Base-by-base conservation (phyloP, 768 basidiomycete species). In the Clathrus columnatus region DNA sequence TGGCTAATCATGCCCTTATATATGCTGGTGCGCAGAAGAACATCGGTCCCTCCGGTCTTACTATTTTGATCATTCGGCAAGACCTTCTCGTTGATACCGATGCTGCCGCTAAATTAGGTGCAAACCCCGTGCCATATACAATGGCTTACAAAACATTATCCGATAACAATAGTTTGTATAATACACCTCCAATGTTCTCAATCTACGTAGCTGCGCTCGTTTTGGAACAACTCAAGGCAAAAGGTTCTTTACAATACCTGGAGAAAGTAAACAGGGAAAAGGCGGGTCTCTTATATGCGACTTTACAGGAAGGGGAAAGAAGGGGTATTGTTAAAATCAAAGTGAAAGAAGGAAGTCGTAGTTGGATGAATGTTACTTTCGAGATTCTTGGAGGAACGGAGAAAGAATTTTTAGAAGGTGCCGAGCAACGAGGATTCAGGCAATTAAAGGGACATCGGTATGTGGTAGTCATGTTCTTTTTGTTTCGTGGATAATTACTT, bases 21-120 rank as follows among this genome's bases (percentile, higher is more conserved):
- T 98, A 85, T 67, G 96, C 94, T 6, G 96, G 96, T 47, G 96
- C 88, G 21, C 96, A 99, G 72, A 99, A 99, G 76, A 99, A 99
- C 69, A 73, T 98, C 50, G 94, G 95, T 7, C 96, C 96, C 2
- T 85, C 96, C 0, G 96, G 96, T 1, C 73, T 96, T 21, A 92
- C 91, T 14, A 80, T 99, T 68, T 73, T 94, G 62, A 96, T 99
- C 71, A 90, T 97, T 20, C 82, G 90, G n/a, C 82, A 95, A 57
- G 93, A 96, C 71, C 86, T 94, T 67, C 75, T 97, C 64, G 91
- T 94, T 65, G 91, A 89, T 66, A 85, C 90, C 48, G 87, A 92
- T 62, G 83, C 82, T 1, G 87, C 90, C 0, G 79, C 82, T 14
- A 74, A 73, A 64, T 75, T 88, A 55, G 89, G 91, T 21, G 85